Evolutionary conservation across 805 yeast genomes (phyloP), one percentile per base, ranked within the genome.

Genomic region (Spathaspora girioi): DNA sequence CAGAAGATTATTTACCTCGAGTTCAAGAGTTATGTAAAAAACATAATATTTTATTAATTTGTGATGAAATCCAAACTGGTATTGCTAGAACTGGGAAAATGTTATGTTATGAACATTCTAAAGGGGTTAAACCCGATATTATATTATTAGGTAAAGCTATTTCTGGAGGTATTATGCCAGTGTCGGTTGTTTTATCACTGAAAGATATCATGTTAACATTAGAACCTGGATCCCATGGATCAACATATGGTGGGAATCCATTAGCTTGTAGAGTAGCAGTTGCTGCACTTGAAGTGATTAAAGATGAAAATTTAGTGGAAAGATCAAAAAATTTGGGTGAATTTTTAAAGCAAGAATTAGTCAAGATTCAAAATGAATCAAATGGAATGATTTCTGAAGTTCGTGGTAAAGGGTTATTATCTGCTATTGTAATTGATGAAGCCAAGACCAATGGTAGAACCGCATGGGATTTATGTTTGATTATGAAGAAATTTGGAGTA

Each of bases 31-130:
- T 90, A 55, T 90, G 97, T 76, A 82, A 82, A 62, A 73, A 90
- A 70, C 78, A 92, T 79, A 91, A 93, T 63, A 92, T 89, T 32
- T 76, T 93, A 66, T 81, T 93, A 62, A 92, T 93, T 71, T 90
- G 96, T 66, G 98, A 93, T 68, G 98, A 93, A 77, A 90, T 93
- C 67, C 98, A 93, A 76, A 92, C 98, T 23, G 98, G 98, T 71
- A 83, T 93, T 67, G 98, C 96, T 46, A 86, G 98, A 79, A 93
- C 98, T 27, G 98, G 98, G 65, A 89, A 88, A 75, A 78, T 93
- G 80, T 79, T 93, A 55, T 90, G 97, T 68, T 86, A 84, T 71
- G 96, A 93, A 74, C 97, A 93, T 71, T 85, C 86, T 54, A 69
- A 68, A 55, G 76, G 76, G 54, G 87, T 89, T 58, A 87, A 87